Evolutionary conservation across 2,329 filamentous ascomycete species (phyloP).

Genomic region (Pestalotiopsis sp.): DNA sequence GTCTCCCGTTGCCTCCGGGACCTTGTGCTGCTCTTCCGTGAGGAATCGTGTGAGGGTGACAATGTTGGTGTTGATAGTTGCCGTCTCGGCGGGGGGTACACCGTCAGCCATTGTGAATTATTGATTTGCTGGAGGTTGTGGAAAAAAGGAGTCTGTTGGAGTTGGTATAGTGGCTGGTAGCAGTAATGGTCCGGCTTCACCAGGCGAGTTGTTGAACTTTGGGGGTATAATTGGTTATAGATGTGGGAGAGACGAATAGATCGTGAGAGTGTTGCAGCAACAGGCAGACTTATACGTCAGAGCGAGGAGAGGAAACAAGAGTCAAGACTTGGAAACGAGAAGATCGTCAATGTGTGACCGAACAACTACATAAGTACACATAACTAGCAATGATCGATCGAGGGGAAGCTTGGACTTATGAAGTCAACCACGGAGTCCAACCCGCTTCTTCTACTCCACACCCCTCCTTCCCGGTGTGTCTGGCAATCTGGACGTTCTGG

Average conservation of each 20-base stretch:
- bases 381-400: neutral
- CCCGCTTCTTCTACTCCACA: conserved; percentile 11
- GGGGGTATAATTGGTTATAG: too few relatives aligned
- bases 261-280: neutral
- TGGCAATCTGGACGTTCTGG: neutral
- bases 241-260: too few relatives aligned
- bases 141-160: neutral
- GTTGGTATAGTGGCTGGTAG: too few relatives aligned
- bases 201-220: too few relatives aligned
- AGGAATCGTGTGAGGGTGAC: conserved; percentile 93
- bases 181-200: too few relatives aligned
- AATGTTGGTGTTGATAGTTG: conserved; percentile 94
- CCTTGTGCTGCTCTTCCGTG: conserved; percentile 92
- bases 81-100: conserved; percentile 52
- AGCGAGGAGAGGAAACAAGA: neutral
- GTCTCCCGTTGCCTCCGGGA: conserved; percentile 94
- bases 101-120: conserved; percentile 29
- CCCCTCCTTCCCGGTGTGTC: neutral
- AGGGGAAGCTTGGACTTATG: conserved; percentile 12
- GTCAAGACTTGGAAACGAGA: neutral
- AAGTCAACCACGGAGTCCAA: neutral
- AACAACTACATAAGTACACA: neutral
- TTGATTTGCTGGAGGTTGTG: neutral
- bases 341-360: neutral
- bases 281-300: neutral